A percentile compares a stretch with the other conserved stretches of the same genome.
Evolutionary conservation across 345 rosid species (phyloP).

Genomic region (Eucalyptus polybractea): DNA sequence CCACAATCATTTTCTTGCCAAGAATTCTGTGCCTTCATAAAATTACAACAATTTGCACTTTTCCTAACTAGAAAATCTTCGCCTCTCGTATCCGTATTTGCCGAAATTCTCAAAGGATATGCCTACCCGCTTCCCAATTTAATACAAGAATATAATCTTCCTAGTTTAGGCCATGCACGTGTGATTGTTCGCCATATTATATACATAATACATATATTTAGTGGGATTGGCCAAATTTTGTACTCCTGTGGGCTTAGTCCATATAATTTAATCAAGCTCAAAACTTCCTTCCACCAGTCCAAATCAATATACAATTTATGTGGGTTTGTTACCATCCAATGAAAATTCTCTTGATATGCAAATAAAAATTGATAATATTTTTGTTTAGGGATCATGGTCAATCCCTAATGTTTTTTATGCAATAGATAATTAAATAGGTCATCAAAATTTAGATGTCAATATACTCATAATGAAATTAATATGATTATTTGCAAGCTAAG

Average conservation of each 20-base stretch:
- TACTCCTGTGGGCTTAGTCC: background rate
- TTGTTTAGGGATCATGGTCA: background rate
- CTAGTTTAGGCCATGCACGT: background rate
- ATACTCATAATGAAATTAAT: too few relatives aligned
- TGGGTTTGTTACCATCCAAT: background rate
- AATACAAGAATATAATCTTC: background rate
- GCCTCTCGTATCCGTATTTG: background rate
- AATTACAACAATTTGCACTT: background rate
- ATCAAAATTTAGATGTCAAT: background rate
- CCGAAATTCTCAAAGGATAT: background rate
- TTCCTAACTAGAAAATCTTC: background rate
- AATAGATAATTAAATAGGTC: too few relatives aligned
- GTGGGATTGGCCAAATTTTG: background rate
- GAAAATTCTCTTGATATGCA: background rate
- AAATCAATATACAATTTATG: background rate
- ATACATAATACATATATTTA: background rate
- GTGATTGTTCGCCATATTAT: background rate
- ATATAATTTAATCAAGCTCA: background rate
- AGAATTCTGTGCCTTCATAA: background rate
- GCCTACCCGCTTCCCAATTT: background rate
- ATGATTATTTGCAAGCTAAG: background rate
- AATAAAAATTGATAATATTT: too few relatives aligned
- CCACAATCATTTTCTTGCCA: background rate
- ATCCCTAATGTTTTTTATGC: background rate
- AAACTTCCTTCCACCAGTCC: background rate